Conservation (phyloP, 495 filamentous ascomycete species). For the Tuber brumale region DNA sequence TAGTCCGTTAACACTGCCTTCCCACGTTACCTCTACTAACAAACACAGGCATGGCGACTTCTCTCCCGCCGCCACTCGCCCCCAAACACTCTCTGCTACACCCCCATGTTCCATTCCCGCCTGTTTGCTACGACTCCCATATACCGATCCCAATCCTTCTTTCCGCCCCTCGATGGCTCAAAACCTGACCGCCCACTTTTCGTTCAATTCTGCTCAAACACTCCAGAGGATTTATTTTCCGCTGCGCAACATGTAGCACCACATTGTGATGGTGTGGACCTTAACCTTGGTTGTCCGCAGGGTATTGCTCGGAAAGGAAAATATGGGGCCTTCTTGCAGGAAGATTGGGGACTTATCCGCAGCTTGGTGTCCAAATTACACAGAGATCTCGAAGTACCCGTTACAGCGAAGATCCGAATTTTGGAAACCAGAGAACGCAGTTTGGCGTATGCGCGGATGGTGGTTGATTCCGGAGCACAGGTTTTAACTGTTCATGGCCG, state of each 20-base stretch:
- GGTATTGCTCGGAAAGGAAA: constrained; percentile 84
- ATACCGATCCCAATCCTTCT: constrained; percentile 70
- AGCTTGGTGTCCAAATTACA: constrained; percentile 72
- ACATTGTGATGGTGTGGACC: constrained; percentile 88
- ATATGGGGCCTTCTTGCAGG: constrained; percentile 92
- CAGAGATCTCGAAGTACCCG: constrained; percentile 59
- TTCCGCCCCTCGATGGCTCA: constrained; percentile 75
- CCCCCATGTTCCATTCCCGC: constrained; percentile 90
- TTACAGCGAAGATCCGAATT: constrained; percentile 93
- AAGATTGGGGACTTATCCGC: constrained; percentile 78
- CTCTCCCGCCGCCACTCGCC: constrained; percentile 84
- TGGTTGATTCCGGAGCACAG: constrained; percentile 81
- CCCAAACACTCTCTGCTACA: constrained; percentile 66
- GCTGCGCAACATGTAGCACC: constrained; percentile 71
- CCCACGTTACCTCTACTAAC: constrained; percentile 36
- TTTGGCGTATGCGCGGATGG: constrained; percentile 80
- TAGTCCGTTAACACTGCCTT: constrained; percentile 54
- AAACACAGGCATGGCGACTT: constrained; percentile 79
- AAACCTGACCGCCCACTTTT: constrained; percentile 81
- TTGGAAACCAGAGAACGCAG: constrained; percentile 80
- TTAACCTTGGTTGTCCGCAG: constrained; percentile 97
- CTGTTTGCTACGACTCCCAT: constrained; percentile 67
- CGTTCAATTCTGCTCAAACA: constrained; percentile 95
- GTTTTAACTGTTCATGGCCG: constrained; percentile 90
- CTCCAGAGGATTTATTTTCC: constrained; percentile 65